Evolutionary conservation across 2,329 filamentous ascomycete species (phyloP).

Genomic region (Trichoderma pleuroti): DNA sequence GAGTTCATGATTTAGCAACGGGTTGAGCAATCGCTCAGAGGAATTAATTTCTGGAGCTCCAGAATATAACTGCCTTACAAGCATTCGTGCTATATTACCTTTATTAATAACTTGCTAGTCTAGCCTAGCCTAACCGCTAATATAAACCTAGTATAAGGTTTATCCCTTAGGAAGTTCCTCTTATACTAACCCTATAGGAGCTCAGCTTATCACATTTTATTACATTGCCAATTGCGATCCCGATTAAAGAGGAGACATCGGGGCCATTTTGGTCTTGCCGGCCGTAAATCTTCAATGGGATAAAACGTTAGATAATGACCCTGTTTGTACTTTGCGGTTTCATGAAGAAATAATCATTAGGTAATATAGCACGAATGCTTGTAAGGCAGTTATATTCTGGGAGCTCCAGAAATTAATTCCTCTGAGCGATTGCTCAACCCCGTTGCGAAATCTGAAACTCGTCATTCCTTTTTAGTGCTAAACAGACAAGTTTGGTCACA

Average conservation of each 20-base stretch:
- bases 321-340: too few relatives aligned
- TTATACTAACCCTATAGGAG: too few relatives aligned
- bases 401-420: conserved; percentile 19
- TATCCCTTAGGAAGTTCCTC: too few relatives aligned
- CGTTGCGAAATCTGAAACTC: background rate
- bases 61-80: too few relatives aligned
- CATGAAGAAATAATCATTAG: conserved; percentile 7
- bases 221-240: conserved; percentile 21
- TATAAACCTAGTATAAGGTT: too few relatives aligned
- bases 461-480: background rate
- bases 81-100: too few relatives aligned
- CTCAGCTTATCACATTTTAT: too few relatives aligned
- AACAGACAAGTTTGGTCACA: background rate
- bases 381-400: conserved; percentile 18
- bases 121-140: too few relatives aligned
- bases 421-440: background rate
- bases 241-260: conserved; percentile 17
- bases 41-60: too few relatives aligned
- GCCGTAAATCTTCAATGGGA: background rate
- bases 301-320: background rate
- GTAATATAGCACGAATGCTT: conserved; percentile 22
- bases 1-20: too few relatives aligned
- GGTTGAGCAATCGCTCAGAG: too few relatives aligned
- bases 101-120: too few relatives aligned
- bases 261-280: conserved; percentile 16